A percentile compares a stretch with the other conserved stretches of the same genome.
Evolutionary conservation across 1,284 basidiomycete species (phyloP).

Genomic region (Clitocybe nebularis): DNA sequence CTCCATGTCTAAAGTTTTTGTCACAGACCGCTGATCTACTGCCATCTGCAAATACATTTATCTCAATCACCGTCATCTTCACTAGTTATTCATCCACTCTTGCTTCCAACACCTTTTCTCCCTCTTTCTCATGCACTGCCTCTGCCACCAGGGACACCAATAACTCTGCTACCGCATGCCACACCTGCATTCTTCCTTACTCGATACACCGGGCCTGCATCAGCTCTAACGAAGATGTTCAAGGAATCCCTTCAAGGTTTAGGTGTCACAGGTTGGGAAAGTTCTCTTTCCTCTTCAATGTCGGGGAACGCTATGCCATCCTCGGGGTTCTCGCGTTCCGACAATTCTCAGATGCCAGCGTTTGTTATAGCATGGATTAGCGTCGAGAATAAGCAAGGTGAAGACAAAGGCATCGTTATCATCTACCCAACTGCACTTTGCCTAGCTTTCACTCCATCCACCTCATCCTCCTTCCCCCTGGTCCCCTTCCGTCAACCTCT

Average conservation of each 20-base stretch:
- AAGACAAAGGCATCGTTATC: conserved; percentile 70
- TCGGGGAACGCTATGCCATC: conserved; percentile 15
- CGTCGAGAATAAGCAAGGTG: conserved; percentile 71
- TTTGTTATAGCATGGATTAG: conserved; percentile 70
- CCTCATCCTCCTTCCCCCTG: conserved; percentile 31
- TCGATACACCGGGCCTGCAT: conserved; percentile 58
- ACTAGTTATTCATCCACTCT: conserved; percentile 57
- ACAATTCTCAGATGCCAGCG: conserved; percentile 19
- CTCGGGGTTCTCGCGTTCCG: too few relatives aligned
- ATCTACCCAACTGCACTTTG: conserved; percentile 67
- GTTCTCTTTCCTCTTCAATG: conserved; percentile 6
- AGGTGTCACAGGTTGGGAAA: conserved; percentile 52
- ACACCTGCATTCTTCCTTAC: conserved; percentile 70
- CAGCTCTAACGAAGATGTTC: conserved; percentile 60
- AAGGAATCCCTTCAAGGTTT: conserved; percentile 54
- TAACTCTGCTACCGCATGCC: conserved; percentile 63
- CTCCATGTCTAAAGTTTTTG: neutral
- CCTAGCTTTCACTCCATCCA: conserved; percentile 41
- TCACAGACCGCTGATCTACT: conserved; percentile 53
- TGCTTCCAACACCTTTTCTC: conserved; percentile 47
- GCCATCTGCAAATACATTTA: conserved; percentile 56
- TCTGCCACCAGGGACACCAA: conserved; percentile 55
- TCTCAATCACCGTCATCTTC: conserved; percentile 30
- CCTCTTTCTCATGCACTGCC: conserved; percentile 33
- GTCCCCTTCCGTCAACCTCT: conserved; percentile 35